Conservation (phyloP, 1,139 yeast genomes). For the Kodamaea sp. region DNA sequence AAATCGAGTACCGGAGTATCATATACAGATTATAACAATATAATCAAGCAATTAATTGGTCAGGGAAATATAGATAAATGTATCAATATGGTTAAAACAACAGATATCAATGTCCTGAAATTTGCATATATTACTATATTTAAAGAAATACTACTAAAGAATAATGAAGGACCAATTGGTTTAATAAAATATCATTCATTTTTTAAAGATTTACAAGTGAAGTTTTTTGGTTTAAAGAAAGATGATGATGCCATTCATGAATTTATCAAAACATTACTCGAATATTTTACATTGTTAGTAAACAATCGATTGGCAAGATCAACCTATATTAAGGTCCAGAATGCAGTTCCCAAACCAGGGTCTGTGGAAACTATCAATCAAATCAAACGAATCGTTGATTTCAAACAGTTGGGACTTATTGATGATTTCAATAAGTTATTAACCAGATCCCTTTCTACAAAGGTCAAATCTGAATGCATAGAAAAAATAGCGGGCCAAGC, state of each 20-base stretch:
- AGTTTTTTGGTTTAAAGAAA: conserved; percentile 8
- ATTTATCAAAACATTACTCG: conserved; percentile 12
- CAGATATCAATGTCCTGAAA: conserved; percentile 23
- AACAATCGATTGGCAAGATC: conserved; percentile 8
- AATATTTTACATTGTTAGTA: conserved; percentile 11
- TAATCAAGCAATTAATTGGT: conserved; percentile 26
- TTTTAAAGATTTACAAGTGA: conserved; percentile 11
- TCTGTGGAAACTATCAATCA: conserved; percentile 1
- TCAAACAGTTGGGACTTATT: conserved; percentile 15
- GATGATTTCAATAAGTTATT: conserved; percentile 13
- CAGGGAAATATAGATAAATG: conserved; percentile 24
- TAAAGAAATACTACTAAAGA: conserved; percentile 10
- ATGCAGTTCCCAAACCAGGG: conserved; percentile 7
- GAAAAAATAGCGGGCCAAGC: conserved; percentile 22
- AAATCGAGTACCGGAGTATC: conserved; percentile 26
- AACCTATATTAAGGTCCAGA: conserved; percentile 3
- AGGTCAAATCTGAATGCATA: conserved; percentile 15
- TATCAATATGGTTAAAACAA: conserved; percentile 18
- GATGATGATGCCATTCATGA: conserved; percentile 13
- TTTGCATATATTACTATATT: conserved; percentile 25
- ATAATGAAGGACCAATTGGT: conserved; percentile 1
- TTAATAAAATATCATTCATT: conserved; percentile 7
- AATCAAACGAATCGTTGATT: conserved; percentile 9
- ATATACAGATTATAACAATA: conserved; percentile 24
- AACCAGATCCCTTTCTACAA: conserved; percentile 7